A percentile compares a stretch with the other conserved stretches of the same genome.
These are phyloP conservation scores for Sarocladium oryzae DNA, from an alignment of 2,329 filamentous ascomycete species.

Conservation along the genomic window DNA sequence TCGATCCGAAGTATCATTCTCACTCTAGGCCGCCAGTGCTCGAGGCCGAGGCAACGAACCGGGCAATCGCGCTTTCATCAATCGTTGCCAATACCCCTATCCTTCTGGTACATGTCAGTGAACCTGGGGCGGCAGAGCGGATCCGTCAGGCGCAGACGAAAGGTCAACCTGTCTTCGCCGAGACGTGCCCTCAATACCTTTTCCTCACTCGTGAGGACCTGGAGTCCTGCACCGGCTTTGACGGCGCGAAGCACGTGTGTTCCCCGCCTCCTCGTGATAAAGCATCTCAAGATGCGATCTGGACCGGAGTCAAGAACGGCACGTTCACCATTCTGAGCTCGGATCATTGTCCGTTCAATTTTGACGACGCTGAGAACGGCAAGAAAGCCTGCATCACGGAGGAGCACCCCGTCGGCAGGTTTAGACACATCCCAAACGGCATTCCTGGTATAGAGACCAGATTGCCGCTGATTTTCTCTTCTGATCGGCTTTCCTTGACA, in stretches of 20 bases:
- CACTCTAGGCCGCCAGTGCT: slow-evolving; percentile 41
- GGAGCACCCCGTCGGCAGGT: slow-evolving; percentile 36
- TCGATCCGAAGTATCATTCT: slow-evolving; percentile 45
- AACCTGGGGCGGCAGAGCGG: slow-evolving; percentile 35
- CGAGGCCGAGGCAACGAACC: slow-evolving; percentile 46
- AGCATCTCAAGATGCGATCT: slow-evolving; percentile 43
- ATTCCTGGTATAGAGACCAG: slow-evolving; percentile 52
- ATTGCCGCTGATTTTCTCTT: slow-evolving; percentile 38
- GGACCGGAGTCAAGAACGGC: slow-evolving; percentile 41
- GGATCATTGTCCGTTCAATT: slow-evolving; percentile 42
- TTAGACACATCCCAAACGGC: slow-evolving; percentile 53
- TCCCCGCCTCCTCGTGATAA: slow-evolving; percentile 43
- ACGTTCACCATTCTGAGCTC: slow-evolving; percentile 46
- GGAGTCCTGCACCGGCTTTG: slow-evolving; percentile 39
- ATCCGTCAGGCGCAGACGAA: slow-evolving; percentile 41
- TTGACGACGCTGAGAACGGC: slow-evolving; percentile 34
- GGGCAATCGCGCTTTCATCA: slow-evolving; percentile 42
- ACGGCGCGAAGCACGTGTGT: slow-evolving; percentile 49
- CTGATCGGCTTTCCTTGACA: slow-evolving; percentile 32
- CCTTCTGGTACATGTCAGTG: slow-evolving; percentile 46
- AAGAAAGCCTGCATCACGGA: slow-evolving; percentile 40
- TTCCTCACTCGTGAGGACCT: slow-evolving; percentile 45
- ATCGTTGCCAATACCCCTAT: slow-evolving; percentile 43
- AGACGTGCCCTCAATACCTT: slow-evolving; percentile 52
- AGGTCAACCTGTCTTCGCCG: slow-evolving; percentile 43